Percentiles rank a stretch among this genome's conserved stretches.
Evolutionary conservation across 768 basidiomycete species (phyloP).

Genomic region (Russula sp.): DNA sequence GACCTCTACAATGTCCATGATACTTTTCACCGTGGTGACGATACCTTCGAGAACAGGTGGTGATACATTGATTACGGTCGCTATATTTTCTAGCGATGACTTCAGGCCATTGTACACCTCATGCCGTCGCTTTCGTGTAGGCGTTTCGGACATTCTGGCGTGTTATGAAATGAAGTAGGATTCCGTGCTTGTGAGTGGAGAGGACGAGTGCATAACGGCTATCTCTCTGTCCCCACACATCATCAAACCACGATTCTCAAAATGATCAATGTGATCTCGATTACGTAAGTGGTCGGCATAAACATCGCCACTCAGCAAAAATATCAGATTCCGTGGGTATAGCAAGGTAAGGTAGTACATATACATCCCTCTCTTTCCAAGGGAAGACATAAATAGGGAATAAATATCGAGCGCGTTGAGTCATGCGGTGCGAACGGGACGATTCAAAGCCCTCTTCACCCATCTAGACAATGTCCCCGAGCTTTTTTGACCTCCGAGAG

Average conservation of each 20-base stretch:
- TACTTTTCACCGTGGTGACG: slow-evolving; percentile 2
- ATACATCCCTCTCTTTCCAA: background rate
- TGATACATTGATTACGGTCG: background rate
- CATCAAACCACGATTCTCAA: no score
- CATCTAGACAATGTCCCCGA: slow-evolving; percentile 1
- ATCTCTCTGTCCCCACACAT: no score
- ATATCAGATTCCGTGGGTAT: background rate
- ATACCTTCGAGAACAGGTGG: slow-evolving; percentile 9
- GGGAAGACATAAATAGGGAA: slow-evolving; percentile 6
- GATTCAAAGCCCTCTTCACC: background rate
- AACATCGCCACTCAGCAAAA: background rate
- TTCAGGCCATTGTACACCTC: slow-evolving; percentile 13
- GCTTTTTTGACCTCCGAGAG: background rate
- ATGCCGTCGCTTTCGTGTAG: background rate
- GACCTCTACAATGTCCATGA: slow-evolving; percentile 13
- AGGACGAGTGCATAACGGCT: background rate
- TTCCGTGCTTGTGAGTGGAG: background rate
- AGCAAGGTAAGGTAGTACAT: background rate
- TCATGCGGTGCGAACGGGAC: background rate
- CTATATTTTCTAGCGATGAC: background rate
- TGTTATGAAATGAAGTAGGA: background rate
- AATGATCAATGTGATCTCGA: background rate
- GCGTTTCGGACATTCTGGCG: background rate
- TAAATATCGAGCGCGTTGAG: background rate
- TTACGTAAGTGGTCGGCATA: background rate